phyloP scores from a whole-genome alignment of 140 eudicot genomes.

The Senecio squalidus region DNA sequence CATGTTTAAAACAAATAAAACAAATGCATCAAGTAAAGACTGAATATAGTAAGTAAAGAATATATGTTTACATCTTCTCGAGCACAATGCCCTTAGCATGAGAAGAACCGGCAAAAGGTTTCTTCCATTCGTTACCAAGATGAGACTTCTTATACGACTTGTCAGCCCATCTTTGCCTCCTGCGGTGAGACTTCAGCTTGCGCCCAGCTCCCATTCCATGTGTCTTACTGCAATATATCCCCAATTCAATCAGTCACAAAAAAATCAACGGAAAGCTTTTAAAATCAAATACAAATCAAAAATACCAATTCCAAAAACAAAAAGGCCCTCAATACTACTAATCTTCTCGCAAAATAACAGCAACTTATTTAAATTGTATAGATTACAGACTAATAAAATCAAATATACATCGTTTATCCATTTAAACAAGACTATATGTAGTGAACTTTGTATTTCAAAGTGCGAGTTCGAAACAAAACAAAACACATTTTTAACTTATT shows the following conservation, averaged over 20 bases:
- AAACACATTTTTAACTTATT: too few species aligned
- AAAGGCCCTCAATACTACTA: too few species aligned
- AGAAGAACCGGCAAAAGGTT: conserved; percentile 65
- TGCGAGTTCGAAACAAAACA: too few species aligned
- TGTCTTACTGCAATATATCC: conserved; percentile 37
- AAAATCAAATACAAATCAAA: too few species aligned
- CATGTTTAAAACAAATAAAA: not conserved
- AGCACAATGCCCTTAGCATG: conserved; percentile 63
- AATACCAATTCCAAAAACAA: too few species aligned
- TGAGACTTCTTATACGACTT: conserved; percentile 59
- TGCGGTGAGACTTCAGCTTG: conserved; percentile 50
- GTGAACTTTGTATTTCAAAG: too few species aligned
- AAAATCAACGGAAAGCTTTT: too few species aligned
- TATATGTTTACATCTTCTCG: conserved; percentile 49
- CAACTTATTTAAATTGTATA: too few species aligned
- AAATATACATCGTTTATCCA: too few species aligned
- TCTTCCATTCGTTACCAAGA: conserved; percentile 69
- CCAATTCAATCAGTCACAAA: not conserved
- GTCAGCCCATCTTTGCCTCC: conserved; percentile 52
- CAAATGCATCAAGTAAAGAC: not conserved
- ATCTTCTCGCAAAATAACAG: too few species aligned
- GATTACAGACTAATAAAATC: too few species aligned
- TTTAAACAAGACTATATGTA: too few species aligned
- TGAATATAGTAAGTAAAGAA: not conserved
- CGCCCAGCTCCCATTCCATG: conserved; percentile 65